Percentiles rank a stretch among this genome's conserved stretches.
phyloP scores from a whole-genome alignment of 768 basidiomycete species.

The Boletus tylopilopsis region DNA sequence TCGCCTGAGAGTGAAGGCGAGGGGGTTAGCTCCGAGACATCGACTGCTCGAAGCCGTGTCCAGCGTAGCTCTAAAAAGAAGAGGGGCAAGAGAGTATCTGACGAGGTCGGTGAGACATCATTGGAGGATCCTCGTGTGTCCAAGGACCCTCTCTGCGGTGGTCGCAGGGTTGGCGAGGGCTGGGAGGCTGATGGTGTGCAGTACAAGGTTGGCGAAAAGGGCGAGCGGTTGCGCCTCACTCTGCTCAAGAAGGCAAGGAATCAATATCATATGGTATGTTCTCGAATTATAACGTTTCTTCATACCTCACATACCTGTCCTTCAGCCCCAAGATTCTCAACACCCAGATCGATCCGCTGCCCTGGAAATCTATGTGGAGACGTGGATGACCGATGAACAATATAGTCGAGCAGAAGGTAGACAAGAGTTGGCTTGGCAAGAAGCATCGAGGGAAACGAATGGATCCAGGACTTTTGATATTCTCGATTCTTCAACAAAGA shows the following conservation, averaged over 20 bases:
- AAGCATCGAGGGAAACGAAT: conserved; percentile 39
- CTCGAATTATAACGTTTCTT: background rate
- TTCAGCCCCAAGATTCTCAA: conserved; percentile 72
- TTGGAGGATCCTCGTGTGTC: conserved; percentile 48
- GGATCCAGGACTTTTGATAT: conserved; percentile 44
- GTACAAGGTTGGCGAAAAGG: conserved; percentile 70
- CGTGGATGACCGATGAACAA: conserved; percentile 75
- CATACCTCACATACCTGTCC: conserved; percentile 6
- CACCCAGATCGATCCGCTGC: conserved; percentile 71
- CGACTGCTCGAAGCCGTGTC: conserved; percentile 3
- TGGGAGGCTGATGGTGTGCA: conserved; percentile 70
- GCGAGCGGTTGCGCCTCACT: conserved; percentile 63
- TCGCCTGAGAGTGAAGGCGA: conserved; percentile 36
- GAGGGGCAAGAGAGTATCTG: conserved; percentile 45
- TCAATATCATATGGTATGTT: conserved; percentile 68
- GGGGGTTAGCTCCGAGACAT: conserved; percentile 9
- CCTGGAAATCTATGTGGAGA: conserved; percentile 71
- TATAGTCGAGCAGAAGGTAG: conserved; percentile 60
- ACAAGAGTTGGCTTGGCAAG: conserved; percentile 67
- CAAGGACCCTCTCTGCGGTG: conserved; percentile 48
- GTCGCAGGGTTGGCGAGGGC: conserved; percentile 64
- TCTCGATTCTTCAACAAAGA: conserved; percentile 34
- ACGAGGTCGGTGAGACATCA: conserved; percentile 44
- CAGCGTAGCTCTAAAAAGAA: conserved; percentile 43
- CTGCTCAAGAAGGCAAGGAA: conserved; percentile 69